Evolutionary conservation across 768 basidiomycete species (phyloP).

Genomic region (Fomitopsis pulvina): DNA sequence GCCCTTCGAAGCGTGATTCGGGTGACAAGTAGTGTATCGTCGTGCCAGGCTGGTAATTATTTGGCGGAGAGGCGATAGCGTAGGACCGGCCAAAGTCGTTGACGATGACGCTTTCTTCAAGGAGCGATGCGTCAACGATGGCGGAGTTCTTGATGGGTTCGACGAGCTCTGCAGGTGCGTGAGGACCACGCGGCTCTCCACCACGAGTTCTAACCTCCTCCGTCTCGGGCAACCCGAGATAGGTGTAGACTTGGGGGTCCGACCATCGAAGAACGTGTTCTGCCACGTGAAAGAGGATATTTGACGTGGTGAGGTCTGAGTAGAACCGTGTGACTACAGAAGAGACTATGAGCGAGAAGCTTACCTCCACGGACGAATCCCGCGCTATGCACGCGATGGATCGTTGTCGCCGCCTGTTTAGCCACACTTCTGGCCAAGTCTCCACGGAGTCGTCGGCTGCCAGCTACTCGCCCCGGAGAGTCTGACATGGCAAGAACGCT

Average conservation of each 20-base stretch:
- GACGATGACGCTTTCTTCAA: slow-evolving; percentile 28
- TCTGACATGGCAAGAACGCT: slow-evolving; percentile 26
- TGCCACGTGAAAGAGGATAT: slow-evolving; percentile 29
- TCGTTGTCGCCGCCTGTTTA: slow-evolving; percentile 21
- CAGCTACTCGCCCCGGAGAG: slow-evolving; percentile 24
- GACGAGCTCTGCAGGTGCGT: slow-evolving; percentile 25
- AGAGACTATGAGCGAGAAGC: slow-evolving; percentile 2
- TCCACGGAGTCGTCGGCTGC: slow-evolving; percentile 27
- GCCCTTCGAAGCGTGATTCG: slow-evolving; percentile 29
- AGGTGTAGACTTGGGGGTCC: slow-evolving; percentile 26
- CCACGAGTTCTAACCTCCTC: slow-evolving; percentile 24
- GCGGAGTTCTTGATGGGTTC: slow-evolving; percentile 21
- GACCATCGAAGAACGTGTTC: slow-evolving; percentile 24
- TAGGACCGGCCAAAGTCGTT: slow-evolving; percentile 35
- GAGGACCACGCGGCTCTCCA: slow-evolving; percentile 18
- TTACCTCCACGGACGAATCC: slow-evolving; percentile 33
- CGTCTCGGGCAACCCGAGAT: slow-evolving; percentile 27
- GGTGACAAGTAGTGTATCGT: slow-evolving; percentile 28
- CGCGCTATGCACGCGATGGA: slow-evolving; percentile 27
- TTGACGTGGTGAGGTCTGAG: slow-evolving; percentile 33
- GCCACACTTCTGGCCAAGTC: slow-evolving; percentile 31
- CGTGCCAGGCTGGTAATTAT: slow-evolving; percentile 26
- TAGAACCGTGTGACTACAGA: slow-evolving; percentile 1
- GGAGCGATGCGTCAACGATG: slow-evolving; percentile 17
- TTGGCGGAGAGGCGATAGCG: slow-evolving; percentile 16